phyloP scores from a whole-genome alignment of 805 yeast species.

The Saccharomycopsis fodiens region DNA sequence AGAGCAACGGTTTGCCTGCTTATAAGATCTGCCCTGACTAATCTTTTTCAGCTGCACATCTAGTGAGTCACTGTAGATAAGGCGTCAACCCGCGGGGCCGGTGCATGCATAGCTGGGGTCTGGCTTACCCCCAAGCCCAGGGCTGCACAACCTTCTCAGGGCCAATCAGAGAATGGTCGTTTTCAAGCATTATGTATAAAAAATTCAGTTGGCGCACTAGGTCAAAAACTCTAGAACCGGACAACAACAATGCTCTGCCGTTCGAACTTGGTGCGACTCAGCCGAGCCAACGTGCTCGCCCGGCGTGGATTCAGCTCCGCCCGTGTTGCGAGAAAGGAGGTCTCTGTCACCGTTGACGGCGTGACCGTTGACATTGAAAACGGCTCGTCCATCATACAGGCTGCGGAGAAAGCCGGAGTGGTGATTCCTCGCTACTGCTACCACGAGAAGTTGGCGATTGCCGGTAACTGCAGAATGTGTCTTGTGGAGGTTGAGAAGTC shows the following conservation, averaged over 20 bases:
- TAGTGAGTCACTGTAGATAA: neutral
- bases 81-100: neutral
- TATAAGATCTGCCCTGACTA: neutral
- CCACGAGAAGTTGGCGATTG: constrained; percentile 84
- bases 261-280: neutral
- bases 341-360: constrained; percentile 55
- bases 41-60: neutral
- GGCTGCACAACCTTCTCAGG: neutral
- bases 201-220: neutral
- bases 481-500: constrained; percentile 84
- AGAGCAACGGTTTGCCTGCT: neutral
- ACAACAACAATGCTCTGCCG: neutral
- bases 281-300: neutral
- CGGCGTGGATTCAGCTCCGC: constrained; percentile 29
- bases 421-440: constrained; percentile 84
- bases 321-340: constrained; percentile 40
- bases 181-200: constrained; percentile 1
- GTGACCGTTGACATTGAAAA: constrained; percentile 71
- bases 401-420: constrained; percentile 87
- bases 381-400: constrained; percentile 83
- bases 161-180: constrained; percentile 3
- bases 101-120: neutral
- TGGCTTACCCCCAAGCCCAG: neutral
- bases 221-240: too few relatives aligned
- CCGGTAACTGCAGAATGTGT: constrained; percentile 93